Evolutionary conservation across 352 stramenopile species (phyloP), one percentile per base, ranked within the genome.

Genomic region (Globisporangium viniferum): DNA sequence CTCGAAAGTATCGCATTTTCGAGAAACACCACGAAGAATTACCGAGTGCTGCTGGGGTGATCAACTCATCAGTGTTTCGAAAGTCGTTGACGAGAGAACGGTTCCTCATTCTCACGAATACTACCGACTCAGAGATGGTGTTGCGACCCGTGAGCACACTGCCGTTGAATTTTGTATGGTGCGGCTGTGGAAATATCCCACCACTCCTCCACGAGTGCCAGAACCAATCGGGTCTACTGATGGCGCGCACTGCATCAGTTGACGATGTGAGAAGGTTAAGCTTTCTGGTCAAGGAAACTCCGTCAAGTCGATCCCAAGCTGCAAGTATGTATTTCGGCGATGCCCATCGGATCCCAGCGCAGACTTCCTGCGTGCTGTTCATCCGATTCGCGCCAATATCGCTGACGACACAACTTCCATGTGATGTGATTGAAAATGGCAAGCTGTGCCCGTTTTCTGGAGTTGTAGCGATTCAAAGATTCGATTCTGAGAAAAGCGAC

Each of bases 401-500:
- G 39, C 71, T 71, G 35, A 91, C 88, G 10, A 54, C 65, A 5
- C 73, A 77, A 5, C 58, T 95, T 20, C 76, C 75, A 41, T 62
- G 59, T 3, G 84, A 95, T 36, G 55, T 67, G 20, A 80, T 96
- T 27, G 85, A 91, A 20, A 78, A 54, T 44, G 89, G 89, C 5
- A 89, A 86, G 65, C 41, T 84, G 31, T 80, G 74, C n/a, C 66
- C 83, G 44, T 74, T 95, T 27, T 62, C 64, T 15, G 89, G 89
- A 15, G 89, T 89, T 64, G 71, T 96, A 58, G 84, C 73, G 18
- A 91, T 96, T 27, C 89, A 96, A 59, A 84, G 80, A 61, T 90
- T 93, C 66, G 70, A 79, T 29, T 33, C 54, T 48, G 58, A 55
- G 15, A 57, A 55, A 27, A 64, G 35, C 5, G 20, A 59, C 35